These are phyloP conservation scores for Brassica nigra DNA, from an alignment of 345 rosid species.

Conservation along the genomic window DNA sequence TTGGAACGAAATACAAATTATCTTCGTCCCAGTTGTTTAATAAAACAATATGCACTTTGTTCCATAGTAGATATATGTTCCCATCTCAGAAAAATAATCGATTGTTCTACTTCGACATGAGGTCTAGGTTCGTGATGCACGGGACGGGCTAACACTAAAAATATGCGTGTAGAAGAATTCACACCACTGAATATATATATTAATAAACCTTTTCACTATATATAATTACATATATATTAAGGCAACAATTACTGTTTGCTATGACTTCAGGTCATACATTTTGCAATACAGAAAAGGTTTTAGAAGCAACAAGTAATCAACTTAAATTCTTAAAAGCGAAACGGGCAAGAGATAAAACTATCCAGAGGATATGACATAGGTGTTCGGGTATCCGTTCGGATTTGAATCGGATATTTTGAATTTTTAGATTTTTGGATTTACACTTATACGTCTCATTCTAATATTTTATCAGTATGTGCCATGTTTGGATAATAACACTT, in stretches of 20 bases:
- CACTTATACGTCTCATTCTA: too few species aligned
- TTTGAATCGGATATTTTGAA: too few species aligned
- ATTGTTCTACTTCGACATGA: neutral
- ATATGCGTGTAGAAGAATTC: neutral
- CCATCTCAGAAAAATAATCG: neutral
- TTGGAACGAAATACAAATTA: neutral
- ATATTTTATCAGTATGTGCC: too few species aligned
- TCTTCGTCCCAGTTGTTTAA: neutral
- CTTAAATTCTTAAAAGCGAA: neutral
- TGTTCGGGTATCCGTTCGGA: too few species aligned
- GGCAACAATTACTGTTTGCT: too few species aligned
- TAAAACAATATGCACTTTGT: neutral
- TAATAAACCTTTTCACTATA: neutral
- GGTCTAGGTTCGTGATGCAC: neutral
- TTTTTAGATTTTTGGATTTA: too few species aligned
- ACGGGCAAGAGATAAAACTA: neutral
- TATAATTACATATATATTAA: too few species aligned
- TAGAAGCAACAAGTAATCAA: neutral
- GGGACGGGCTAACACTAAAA: neutral
- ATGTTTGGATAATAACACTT: too few species aligned
- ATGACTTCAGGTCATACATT: too few species aligned
- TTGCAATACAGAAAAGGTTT: neutral
- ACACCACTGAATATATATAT: neutral
- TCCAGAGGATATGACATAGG: neutral
- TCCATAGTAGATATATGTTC: neutral